Evolutionary conservation across 1,139 yeast genomes (phyloP), one percentile per base, ranked within the genome.

Genomic region (Pichia sp.): DNA sequence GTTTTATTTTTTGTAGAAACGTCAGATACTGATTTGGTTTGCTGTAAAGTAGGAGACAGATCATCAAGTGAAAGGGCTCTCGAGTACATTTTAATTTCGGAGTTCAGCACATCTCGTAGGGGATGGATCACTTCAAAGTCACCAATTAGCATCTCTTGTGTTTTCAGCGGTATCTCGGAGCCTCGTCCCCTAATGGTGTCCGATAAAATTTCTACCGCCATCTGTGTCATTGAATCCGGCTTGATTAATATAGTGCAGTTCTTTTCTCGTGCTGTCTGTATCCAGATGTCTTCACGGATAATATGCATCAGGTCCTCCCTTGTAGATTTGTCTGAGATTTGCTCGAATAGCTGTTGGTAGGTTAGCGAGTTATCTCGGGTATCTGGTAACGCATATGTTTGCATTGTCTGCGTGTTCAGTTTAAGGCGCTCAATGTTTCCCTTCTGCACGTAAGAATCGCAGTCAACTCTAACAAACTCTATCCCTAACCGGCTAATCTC

Each of bases 101-200:
- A 79, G 48, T 73, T 73, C 17, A 89, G 74, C 2, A 90, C 79
- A 58, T 91, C 97, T 53, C 92, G 77, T 55, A 91, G 70, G 1
- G 98, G 97, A 65, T 79, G 87, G 7, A 85, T 65, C 16, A 80
- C 71, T 43, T 75, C 75, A 45, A 83, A 63, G 6, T 57, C 57
- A 27, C 59, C 55, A 16, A 64, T 69, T 46, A 65, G 73, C 1
- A 62, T 70, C 1, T 56, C 46, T 17, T 50, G 46, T 10, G 47
- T 70, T 67, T 0, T 63, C 60, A 20, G 75, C 46, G 88, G 79
- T 9, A 92, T 78, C 36, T 77, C 78, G 2, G 86, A 76, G 0
- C 98, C 98, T 58, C 97, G 78, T 8, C 99, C 99, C 64, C 87
- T 88, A n/a, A 92, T 92, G 0, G 96, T 85, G 55, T 87, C 73